Conservation (phyloP, 2,329 filamentous ascomycete species). For the Cytospora schulzeri region DNA sequence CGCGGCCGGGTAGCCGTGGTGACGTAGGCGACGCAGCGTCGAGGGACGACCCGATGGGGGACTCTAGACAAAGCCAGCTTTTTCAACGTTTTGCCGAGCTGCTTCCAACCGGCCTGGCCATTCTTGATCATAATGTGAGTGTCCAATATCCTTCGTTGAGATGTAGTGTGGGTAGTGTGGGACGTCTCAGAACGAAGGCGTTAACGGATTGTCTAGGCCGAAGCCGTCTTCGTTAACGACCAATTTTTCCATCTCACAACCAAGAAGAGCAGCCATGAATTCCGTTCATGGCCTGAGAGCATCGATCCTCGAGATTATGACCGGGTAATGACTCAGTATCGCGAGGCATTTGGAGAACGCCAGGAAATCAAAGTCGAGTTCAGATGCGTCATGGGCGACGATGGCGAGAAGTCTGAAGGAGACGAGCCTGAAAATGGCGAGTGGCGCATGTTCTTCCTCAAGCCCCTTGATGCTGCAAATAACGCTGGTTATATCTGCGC, state of each 20-base stretch:
- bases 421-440: constrained; percentile 1
- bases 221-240: constrained; percentile 18
- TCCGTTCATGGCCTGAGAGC: constrained; percentile 20
- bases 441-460: constrained; percentile 19
- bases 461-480: neutral
- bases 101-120: constrained; percentile 6
- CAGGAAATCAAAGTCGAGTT: constrained; percentile 19
- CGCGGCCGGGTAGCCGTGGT: neutral
- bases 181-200: accelerated
- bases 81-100: constrained; percentile 18
- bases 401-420: neutral
- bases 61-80: constrained; percentile 15
- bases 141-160: accelerated
- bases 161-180: neutral
- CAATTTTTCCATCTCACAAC: constrained; percentile 15
- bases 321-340: constrained; percentile 17
- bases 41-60: neutral
- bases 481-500: constrained; percentile 10
- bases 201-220: constrained; percentile 1
- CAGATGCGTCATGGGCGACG: constrained; percentile 5
- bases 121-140: constrained; percentile 10
- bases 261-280: constrained; percentile 12
- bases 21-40: neutral
- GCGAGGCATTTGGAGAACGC: constrained; percentile 11
- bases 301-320: constrained; percentile 19